phyloP scores from a whole-genome alignment of 2,329 filamentous ascomycete genomes.

The Aspergillus ruber region DNA sequence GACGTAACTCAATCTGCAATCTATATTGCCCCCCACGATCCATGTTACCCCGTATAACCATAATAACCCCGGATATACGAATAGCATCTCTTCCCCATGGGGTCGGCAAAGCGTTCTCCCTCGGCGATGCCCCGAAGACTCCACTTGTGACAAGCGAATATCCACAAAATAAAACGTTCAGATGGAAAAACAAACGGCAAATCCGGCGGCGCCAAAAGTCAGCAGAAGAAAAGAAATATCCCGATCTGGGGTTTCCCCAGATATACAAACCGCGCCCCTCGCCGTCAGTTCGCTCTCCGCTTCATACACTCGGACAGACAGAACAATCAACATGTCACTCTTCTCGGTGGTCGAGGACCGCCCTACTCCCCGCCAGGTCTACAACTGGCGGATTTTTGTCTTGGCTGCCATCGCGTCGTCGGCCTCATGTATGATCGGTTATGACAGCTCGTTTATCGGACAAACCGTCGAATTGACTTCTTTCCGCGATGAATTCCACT shows the following conservation, averaged over 20 bases:
- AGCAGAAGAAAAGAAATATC: neutral
- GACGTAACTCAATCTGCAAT: too few species aligned
- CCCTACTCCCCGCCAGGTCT: slow-evolving; percentile 52
- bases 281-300: neutral
- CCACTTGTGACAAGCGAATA: neutral
- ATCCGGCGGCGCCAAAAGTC: neutral
- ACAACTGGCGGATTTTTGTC: slow-evolving; percentile 55
- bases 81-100: neutral
- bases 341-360: slow-evolving; percentile 40
- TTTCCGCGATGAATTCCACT: slow-evolving; percentile 63
- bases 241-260: neutral
- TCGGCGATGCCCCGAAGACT: neutral
- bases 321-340: slow-evolving; percentile 25
- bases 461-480: slow-evolving; percentile 66
- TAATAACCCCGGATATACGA: neutral
- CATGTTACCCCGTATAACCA: neutral
- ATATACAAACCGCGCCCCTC: neutral
- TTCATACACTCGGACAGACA: neutral
- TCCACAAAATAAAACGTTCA: neutral
- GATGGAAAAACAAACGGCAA: neutral
- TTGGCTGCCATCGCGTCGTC: slow-evolving; percentile 50
- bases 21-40: neutral
- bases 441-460: slow-evolving; percentile 72
- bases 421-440: slow-evolving; percentile 54
- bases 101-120: neutral